Conservation (phyloP, 225 moss, liverwort and hornwort genomes). For the Pleurozium schreberi region DNA sequence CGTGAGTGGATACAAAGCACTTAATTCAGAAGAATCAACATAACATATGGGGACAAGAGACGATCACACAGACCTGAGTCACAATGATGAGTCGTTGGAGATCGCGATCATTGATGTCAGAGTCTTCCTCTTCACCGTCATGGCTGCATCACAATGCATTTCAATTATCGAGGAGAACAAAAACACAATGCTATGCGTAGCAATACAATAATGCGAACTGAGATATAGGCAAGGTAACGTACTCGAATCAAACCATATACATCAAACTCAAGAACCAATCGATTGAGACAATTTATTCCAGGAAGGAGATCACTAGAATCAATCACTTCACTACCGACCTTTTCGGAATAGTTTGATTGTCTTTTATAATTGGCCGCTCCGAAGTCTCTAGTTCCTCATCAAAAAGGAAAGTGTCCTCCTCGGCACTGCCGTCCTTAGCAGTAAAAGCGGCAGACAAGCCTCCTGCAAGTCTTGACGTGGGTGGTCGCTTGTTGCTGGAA, state of each 20-base stretch:
- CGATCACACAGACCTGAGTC: constrained; percentile 58
- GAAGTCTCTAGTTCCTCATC: constrained; percentile 91
- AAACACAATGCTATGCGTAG: not conserved
- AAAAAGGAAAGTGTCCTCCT: constrained; percentile 78
- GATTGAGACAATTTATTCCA: not conserved
- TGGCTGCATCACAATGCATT: constrained; percentile 41
- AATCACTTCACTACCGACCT: constrained; percentile 25
- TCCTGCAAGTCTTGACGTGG: constrained; percentile 58
- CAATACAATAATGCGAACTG: not conserved
- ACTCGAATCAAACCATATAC: not conserved
- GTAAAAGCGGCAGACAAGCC: constrained; percentile 82
- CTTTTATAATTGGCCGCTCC: constrained; percentile 46
- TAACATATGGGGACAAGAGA: not conserved
- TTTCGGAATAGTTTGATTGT: constrained; percentile 16
- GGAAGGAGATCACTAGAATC: not conserved
- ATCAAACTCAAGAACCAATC: not conserved
- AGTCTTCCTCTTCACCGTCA: constrained; percentile 76
- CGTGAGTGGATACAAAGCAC: not conserved
- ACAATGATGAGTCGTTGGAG: constrained; percentile 94
- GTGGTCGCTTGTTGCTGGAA: constrained; percentile 61
- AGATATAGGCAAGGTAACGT: not conserved
- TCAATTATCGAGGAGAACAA: not conserved
- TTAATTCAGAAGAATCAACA: not conserved
- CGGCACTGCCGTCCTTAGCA: constrained; percentile 34
- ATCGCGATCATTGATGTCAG: constrained; percentile 89